Conservation (phyloP, 1,139 yeast genomes). For the Suhomyces choctaworum region DNA sequence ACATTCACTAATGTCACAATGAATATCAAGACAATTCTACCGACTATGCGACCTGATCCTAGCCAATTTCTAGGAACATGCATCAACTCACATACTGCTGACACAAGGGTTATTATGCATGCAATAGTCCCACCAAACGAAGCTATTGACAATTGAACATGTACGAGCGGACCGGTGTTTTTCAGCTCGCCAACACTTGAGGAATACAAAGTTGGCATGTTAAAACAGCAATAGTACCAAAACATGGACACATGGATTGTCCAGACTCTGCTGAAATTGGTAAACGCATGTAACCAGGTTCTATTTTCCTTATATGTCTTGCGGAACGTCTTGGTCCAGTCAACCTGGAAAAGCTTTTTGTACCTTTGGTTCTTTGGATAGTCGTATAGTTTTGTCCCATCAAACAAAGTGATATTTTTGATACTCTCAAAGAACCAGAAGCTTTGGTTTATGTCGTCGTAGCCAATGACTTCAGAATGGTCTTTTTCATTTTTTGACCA, state of each 20-base stretch:
- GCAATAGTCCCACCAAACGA: constrained; percentile 75
- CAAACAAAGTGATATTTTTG: constrained; percentile 43
- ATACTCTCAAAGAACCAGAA: constrained; percentile 79
- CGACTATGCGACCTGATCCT: constrained; percentile 53
- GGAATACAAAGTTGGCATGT: constrained; percentile 77
- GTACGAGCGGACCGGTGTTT: constrained; percentile 66
- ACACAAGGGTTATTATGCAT: constrained; percentile 61
- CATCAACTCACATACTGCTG: constrained; percentile 59
- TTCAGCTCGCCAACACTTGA: constrained; percentile 54
- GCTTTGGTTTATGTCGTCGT: constrained; percentile 82
- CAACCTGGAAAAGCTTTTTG: constrained; percentile 38
- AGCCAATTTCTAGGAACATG: constrained; percentile 75
- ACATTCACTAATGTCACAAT: constrained; percentile 49
- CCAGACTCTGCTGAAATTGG: constrained; percentile 54
- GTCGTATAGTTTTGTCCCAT: constrained; percentile 42
- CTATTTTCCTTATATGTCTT: constrained; percentile 76
- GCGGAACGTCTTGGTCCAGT: constrained; percentile 57
- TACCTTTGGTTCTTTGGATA: constrained; percentile 50
- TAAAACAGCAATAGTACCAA: constrained; percentile 53
- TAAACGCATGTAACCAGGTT: constrained; percentile 43
- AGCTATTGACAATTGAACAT: constrained; percentile 59
- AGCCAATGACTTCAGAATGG: constrained; percentile 72
- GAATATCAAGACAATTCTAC: constrained; percentile 45
- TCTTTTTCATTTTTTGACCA: constrained; percentile 59
- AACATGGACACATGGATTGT: constrained; percentile 57